Evolutionary conservation across 2,329 filamentous ascomycete genomes (phyloP).

Genomic region (Nakataea oryzae): DNA sequence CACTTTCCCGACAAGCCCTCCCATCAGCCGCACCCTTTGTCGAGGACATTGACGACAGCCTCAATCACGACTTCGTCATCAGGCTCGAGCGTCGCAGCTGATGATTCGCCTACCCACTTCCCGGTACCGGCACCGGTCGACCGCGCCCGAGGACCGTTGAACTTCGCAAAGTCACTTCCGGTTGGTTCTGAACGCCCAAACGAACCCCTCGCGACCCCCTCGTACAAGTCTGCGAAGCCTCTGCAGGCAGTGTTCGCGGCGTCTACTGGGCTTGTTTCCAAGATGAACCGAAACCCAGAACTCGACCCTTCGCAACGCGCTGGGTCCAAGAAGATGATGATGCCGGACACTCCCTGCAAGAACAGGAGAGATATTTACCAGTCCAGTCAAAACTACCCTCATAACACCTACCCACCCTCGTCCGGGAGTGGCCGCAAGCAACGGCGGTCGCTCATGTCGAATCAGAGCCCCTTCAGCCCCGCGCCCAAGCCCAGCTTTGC

Average conservation of each 20-base stretch:
- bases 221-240: conserved; percentile 68
- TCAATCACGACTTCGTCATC: conserved; percentile 52
- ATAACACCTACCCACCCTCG: conserved; percentile 54
- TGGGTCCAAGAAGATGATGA: conserved; percentile 49
- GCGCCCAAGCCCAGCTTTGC: conserved; percentile 33
- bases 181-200: conserved; percentile 45
- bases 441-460: conserved; percentile 67
- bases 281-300: conserved; percentile 79
- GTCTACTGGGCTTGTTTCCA: conserved; percentile 89
- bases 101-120: conserved; percentile 60
- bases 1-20: conserved; percentile 34
- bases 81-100: conserved; percentile 58
- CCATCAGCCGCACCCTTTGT: conserved; percentile 69
- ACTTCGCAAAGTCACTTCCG: conserved; percentile 70
- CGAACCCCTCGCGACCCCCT: conserved; percentile 55
- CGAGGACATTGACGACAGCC: conserved; percentile 66
- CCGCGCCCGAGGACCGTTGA: conserved; percentile 33
- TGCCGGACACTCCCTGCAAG: conserved; percentile 96
- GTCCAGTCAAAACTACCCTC: conserved; percentile 33
- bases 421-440: conserved; percentile 49
- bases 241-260: conserved; percentile 71
- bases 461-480: conserved; percentile 63
- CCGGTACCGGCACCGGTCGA: conserved; percentile 40
- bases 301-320: conserved; percentile 39
- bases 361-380: conserved; percentile 28